These are phyloP conservation scores for Baorangia bicolor DNA, from an alignment of 768 basidiomycete species.

Conservation along the genomic window DNA sequence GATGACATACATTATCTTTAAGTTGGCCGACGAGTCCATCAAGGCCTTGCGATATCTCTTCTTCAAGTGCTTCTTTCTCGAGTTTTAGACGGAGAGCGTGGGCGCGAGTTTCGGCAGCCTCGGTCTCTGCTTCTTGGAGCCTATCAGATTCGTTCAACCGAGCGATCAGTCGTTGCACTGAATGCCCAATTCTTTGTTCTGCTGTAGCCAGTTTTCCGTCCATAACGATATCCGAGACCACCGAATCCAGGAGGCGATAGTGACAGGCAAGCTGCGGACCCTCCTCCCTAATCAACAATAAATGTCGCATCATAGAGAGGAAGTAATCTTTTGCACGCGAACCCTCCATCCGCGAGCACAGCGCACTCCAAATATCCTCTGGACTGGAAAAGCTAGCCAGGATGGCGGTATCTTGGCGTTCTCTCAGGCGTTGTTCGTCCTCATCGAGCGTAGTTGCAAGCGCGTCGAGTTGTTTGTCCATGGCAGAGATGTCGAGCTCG, in stretches of 20 bases:
- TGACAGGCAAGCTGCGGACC: constrained; percentile 81
- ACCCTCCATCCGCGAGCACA: constrained; percentile 73
- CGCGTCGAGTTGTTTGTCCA: constrained; percentile 64
- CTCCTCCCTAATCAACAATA: constrained; percentile 88
- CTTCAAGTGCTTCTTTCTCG: constrained; percentile 81
- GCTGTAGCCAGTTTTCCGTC: constrained; percentile 87
- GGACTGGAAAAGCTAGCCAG: constrained; percentile 77
- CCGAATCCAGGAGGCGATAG: constrained; percentile 86
- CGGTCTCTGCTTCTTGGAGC: constrained; percentile 73
- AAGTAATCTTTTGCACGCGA: constrained; percentile 82
- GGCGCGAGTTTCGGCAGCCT: constrained; percentile 66
- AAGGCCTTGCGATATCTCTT: constrained; percentile 75
- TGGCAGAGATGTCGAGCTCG: constrained; percentile 57
- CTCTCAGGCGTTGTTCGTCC: constrained; percentile 70
- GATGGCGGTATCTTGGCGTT: constrained; percentile 73
- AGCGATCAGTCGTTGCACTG: constrained; percentile 84
- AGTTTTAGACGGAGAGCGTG: constrained; percentile 63
- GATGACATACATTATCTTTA: constrained; percentile 62
- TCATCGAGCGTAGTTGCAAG: constrained; percentile 65
- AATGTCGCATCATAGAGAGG: constrained; percentile 90
- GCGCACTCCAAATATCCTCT: constrained; percentile 83
- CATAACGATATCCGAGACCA: constrained; percentile 88
- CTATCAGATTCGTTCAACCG: constrained; percentile 90
- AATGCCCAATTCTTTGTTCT: constrained; percentile 82
- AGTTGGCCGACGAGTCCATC: constrained; percentile 85